phyloP scores from a whole-genome alignment of 2,329 filamentous ascomycete genomes.

The Cordyceps javanica region DNA sequence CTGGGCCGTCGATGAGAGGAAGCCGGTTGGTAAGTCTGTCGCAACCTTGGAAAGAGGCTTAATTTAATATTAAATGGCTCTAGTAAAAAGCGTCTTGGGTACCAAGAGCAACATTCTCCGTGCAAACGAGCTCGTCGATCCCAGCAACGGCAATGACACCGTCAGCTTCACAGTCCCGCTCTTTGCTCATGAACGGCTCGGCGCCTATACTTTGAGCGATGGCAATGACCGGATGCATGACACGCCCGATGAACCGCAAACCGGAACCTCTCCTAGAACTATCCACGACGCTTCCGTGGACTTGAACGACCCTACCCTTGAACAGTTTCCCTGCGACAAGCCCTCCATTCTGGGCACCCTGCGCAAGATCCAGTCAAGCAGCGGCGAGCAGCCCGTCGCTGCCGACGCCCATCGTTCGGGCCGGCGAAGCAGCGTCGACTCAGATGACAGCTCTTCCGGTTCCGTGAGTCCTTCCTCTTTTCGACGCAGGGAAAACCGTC shows the following conservation, averaged over 20 bases:
- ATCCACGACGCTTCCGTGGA: conserved; percentile 22
- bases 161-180: conserved; percentile 22
- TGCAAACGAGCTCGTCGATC: conserved; percentile 6
- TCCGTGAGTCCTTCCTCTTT: conserved; percentile 28
- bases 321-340: conserved; percentile 40
- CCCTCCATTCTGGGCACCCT: conserved; percentile 39
- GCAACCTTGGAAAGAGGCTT: neutral
- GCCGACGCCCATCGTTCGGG: conserved; percentile 21
- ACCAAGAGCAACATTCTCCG: conserved; percentile 4
- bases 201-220: conserved; percentile 31
- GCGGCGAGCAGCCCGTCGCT: conserved; percentile 32
- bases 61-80: neutral
- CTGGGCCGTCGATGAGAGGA: conserved; percentile 62
- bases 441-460: conserved; percentile 32
- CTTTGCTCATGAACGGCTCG: conserved; percentile 42
- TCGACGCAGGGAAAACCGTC: conserved; percentile 27
- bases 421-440: conserved; percentile 30
- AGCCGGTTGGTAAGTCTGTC: conserved; percentile 47
- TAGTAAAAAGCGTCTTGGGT: conserved; percentile 8
- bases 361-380: conserved; percentile 39
- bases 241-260: conserved; percentile 2
- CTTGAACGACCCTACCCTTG: conserved; percentile 41
- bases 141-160: conserved; percentile 22
- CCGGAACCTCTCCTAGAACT: conserved; percentile 15
- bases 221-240: conserved; percentile 23